Conservation (phyloP, 2,329 filamentous ascomycete species). For the Apiospora arundinis region DNA sequence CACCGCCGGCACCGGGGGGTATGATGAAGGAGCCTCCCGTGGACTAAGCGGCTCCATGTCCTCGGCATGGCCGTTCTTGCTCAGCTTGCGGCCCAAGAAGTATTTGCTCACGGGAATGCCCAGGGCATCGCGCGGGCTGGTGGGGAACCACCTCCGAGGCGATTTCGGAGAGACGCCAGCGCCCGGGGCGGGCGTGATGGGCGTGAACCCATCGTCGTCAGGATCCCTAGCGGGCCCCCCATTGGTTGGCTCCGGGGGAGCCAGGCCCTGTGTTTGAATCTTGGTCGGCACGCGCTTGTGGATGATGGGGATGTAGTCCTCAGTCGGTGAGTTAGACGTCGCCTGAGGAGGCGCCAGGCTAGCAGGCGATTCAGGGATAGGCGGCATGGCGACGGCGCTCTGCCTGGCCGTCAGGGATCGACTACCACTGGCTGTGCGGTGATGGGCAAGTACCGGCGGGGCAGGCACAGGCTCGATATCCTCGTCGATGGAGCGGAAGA, state of each 20-base stretch:
- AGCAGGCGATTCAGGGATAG: constrained; percentile 25
- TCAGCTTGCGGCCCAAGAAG: constrained; percentile 24
- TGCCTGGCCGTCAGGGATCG: constrained; percentile 23
- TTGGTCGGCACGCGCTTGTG: constrained; percentile 32
- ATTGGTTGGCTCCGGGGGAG: constrained; percentile 27
- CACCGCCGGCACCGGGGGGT: constrained; percentile 19
- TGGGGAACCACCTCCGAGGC: constrained; percentile 24
- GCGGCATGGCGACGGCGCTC: constrained; percentile 25
- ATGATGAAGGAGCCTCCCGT: constrained; percentile 18
- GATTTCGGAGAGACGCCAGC: constrained; percentile 31
- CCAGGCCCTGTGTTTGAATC: constrained; percentile 27
- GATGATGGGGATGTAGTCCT: constrained; percentile 17
- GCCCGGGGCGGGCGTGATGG: constrained; percentile 34
- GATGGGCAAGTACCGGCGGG: constrained; percentile 30
- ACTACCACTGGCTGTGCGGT: constrained; percentile 20
- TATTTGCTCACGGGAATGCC: constrained; percentile 36
- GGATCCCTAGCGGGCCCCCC: constrained; percentile 27
- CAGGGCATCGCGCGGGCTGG: constrained; percentile 37
- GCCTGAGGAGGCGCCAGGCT: neutral
- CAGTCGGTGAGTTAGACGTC: neutral
- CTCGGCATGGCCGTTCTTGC: constrained; percentile 22
- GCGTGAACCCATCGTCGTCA: constrained; percentile 37
- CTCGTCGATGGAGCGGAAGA: constrained; percentile 32
- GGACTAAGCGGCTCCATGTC: constrained; percentile 37
- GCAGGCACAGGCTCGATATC: constrained; percentile 31